These are phyloP conservation scores for Solanum pinnatisectum DNA, from an alignment of 257 asterid genomes.

Conservation along the genomic window DNA sequence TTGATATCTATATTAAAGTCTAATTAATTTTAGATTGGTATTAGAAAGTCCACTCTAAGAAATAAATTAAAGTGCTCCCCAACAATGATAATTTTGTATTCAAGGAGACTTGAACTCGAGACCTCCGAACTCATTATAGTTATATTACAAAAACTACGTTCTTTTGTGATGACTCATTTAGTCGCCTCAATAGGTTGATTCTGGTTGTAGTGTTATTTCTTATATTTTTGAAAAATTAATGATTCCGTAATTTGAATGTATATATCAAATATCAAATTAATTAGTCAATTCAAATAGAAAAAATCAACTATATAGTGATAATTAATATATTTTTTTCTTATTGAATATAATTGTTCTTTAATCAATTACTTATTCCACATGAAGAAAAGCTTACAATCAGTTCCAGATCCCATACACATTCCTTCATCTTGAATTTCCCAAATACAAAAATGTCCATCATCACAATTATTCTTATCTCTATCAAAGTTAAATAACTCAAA, in stretches of 20 bases:
- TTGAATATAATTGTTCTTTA: neutral
- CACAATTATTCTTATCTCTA: neutral
- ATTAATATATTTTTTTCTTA: neutral
- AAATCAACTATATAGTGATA: neutral
- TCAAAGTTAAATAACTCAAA: neutral
- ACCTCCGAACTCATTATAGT: neutral
- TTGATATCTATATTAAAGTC: no score
- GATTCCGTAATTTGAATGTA: no score
- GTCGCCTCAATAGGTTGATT: no score
- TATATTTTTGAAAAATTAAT: no score
- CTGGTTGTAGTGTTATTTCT: no score
- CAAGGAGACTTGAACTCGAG: neutral
- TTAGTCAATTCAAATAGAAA: no score
- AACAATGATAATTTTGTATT: no score
- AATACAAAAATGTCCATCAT: neutral
- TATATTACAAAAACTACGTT: no score
- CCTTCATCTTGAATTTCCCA: neutral
- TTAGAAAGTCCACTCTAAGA: rapidly evolving
- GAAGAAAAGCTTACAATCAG: neutral
- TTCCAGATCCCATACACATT: neutral
- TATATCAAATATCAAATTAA: no score
- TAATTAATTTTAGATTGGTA: no score
- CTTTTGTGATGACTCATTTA: no score
- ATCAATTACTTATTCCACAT: neutral
- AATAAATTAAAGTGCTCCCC: rapidly evolving